Evolutionary conservation across 495 filamentous ascomycete genomes (phyloP).

Genomic region (Hyaloscypha bicolor): DNA sequence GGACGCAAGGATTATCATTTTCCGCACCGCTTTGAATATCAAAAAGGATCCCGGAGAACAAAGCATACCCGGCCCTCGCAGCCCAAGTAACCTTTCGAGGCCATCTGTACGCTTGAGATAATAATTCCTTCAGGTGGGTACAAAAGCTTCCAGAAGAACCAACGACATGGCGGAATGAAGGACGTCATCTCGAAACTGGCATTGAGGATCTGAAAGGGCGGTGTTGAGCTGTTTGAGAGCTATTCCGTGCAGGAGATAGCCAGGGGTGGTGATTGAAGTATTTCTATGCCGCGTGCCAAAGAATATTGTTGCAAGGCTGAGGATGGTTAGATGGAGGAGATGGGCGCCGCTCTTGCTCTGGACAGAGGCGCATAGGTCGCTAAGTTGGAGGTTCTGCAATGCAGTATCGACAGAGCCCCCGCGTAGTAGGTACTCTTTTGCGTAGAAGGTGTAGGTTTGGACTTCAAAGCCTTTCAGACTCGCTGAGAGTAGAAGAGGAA

Average conservation of each 20-base stretch:
- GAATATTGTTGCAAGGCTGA: conserved; percentile 10
- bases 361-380: not conserved
- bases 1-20: conserved; percentile 14
- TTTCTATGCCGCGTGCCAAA: conserved; percentile 11
- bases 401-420: conserved; percentile 11
- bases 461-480: conserved; percentile 7
- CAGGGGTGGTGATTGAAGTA: not conserved
- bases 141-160: not conserved
- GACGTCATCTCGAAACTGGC: not conserved
- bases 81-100: not conserved
- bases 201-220: conserved; percentile 4
- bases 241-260: conserved; percentile 7
- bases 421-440: conserved; percentile 7
- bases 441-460: conserved; percentile 8
- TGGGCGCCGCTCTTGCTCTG: not conserved
- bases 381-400: conserved; percentile 2
- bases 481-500: not conserved
- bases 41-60: not conserved
- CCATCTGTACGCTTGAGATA: not conserved
- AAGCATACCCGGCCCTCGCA: not conserved
- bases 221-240: conserved; percentile 9
- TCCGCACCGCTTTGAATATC: not conserved
- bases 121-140: not conserved
- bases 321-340: conserved; percentile 6
- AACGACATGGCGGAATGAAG: not conserved